These are phyloP conservation scores for Phyllosticta paracitricarpa DNA, from an alignment of 2,329 filamentous ascomycete genomes.

Conservation along the genomic window DNA sequence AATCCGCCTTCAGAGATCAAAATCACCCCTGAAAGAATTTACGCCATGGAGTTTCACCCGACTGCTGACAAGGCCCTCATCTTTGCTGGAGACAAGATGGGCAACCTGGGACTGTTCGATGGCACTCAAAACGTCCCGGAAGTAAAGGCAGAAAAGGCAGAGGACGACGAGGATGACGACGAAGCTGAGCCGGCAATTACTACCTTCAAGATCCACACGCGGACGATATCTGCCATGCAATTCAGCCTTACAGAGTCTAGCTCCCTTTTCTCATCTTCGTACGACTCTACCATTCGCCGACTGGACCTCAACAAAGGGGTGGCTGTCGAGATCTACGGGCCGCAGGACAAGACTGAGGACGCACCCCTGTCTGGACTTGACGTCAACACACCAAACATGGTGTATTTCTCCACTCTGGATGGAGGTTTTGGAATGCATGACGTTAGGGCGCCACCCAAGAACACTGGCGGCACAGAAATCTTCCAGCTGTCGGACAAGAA, in stretches of 20 bases:
- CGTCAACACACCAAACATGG: slow-evolving; percentile 58
- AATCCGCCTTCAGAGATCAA: slow-evolving; percentile 59
- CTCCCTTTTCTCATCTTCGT: slow-evolving; percentile 73
- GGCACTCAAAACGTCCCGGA: slow-evolving; percentile 58
- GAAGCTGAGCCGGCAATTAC: slow-evolving; percentile 67
- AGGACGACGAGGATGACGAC: slow-evolving; percentile 57
- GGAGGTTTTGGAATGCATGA: slow-evolving; percentile 77
- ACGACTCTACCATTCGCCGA: slow-evolving; percentile 84
- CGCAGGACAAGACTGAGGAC: slow-evolving; percentile 58
- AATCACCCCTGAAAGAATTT: slow-evolving; percentile 78
- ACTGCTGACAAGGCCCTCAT: slow-evolving; percentile 75
- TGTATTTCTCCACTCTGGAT: slow-evolving; percentile 81
- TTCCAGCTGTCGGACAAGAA: slow-evolving; percentile 83
- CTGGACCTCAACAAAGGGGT: slow-evolving; percentile 73
- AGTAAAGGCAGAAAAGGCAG: slow-evolving; percentile 49
- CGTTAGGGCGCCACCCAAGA: slow-evolving; percentile 47
- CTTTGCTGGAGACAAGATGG: slow-evolving; percentile 90
- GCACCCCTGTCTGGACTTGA: slow-evolving; percentile 77
- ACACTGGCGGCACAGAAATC: slow-evolving; percentile 44
- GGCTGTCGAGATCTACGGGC: slow-evolving; percentile 73
- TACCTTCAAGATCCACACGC: slow-evolving; percentile 79
- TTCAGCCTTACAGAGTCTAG: slow-evolving; percentile 66
- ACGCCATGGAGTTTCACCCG: slow-evolving; percentile 81
- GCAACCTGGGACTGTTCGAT: slow-evolving; percentile 83
- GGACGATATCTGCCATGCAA: slow-evolving; percentile 78